Evolutionary conservation across 2,329 filamentous ascomycete genomes (phyloP), one percentile per base, ranked within the genome.

Genomic region (Drechslerella coelobrocha): DNA sequence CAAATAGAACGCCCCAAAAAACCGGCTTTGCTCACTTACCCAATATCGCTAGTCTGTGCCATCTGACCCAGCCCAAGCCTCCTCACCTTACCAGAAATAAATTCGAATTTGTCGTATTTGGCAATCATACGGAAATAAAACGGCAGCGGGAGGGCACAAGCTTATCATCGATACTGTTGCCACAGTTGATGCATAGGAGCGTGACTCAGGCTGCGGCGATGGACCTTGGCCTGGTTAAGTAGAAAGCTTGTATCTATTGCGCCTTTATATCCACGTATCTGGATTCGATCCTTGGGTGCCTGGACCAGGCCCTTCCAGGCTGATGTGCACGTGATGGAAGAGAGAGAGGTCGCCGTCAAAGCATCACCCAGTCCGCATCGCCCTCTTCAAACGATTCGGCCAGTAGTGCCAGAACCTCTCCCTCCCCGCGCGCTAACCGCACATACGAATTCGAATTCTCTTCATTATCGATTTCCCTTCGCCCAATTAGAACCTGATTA

Each of bases 301-400:
- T 31, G 12, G 29, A 31, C 29, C 12, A 31, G 29, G 29, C 29
- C 29, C 29, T 31, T 31, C 29, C 6, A 31, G 6, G 6, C 29
- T n/a, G n/a, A n/a, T n/a, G n/a, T n/a, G n/a, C n/a, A n/a, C n/a
- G n/a, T n/a, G n/a, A n/a, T n/a, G n/a, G n/a, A n/a, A n/a, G n/a
- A n/a, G n/a, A n/a, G n/a, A n/a, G n/a, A n/a, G n/a, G n/a, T 31
- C 29, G 29, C 29, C 10, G 4, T 45, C 41, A 45, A n/a, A 45
- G 41, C 41, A 45, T 21, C 41, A 45, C 41, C 41, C 41, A 45
- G 41, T 45, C 41, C 17, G 41, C 41, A 19, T 45, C 41, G 19
- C 41, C 41, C 8, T 45, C 41, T 7, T 45, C 41, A 19, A 45
- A 17, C 41, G 17, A 21, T 8, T 6, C 14, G 17, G 9, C 19